Percentiles rank a stretch among this genome's conserved stretches.
These are phyloP conservation scores for Amphibolis antarctica DNA, from an alignment of 106 monocot genomes.

Conservation along the genomic window DNA sequence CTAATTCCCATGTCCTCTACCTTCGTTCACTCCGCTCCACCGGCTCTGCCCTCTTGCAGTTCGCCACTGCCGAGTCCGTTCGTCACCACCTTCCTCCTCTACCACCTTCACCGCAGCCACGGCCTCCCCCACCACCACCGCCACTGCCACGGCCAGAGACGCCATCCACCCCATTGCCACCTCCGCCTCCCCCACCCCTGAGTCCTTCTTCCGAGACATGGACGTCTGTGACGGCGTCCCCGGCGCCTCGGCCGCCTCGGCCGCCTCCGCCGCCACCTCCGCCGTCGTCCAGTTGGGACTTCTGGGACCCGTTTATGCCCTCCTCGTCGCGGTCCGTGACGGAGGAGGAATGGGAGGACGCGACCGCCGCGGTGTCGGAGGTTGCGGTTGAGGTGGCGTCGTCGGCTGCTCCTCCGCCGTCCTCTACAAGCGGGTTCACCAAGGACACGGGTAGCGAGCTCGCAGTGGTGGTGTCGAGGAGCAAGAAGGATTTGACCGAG, in stretches of 20 bases:
- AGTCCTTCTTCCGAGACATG: constrained; percentile 35
- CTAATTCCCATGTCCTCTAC: constrained; percentile 57
- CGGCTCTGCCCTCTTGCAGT: constrained; percentile 12
- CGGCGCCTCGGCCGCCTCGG: constrained; percentile 34
- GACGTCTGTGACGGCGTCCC: constrained; percentile 46
- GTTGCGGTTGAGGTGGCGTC: constrained; percentile 14
- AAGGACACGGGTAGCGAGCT: constrained; percentile 47
- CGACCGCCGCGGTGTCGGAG: constrained; percentile 19
- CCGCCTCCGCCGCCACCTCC: constrained; percentile 36
- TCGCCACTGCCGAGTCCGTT: not conserved
- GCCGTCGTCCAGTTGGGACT: constrained; percentile 61
- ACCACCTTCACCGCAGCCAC: constrained; percentile 17
- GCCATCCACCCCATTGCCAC: constrained; percentile 11
- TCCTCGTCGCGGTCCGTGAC: constrained; percentile 35
- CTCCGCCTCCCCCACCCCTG: constrained; percentile 24
- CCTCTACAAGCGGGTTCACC: constrained; percentile 22
- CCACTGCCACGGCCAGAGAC: constrained; percentile 18
- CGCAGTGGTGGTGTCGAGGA: constrained; percentile 47
- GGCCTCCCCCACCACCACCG: constrained; percentile 16
- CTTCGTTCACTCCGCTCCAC: constrained; percentile 22
- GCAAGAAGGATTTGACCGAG: constrained; percentile 54
- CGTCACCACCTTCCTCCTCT: constrained; percentile 14
- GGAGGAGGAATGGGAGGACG: constrained; percentile 61
- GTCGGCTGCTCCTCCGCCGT: constrained; percentile 27
- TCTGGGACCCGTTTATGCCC: constrained; percentile 78